Evolutionary conservation across 352 stramenopile species (phyloP).

Genomic region (Thraustotheca clavata): DNA sequence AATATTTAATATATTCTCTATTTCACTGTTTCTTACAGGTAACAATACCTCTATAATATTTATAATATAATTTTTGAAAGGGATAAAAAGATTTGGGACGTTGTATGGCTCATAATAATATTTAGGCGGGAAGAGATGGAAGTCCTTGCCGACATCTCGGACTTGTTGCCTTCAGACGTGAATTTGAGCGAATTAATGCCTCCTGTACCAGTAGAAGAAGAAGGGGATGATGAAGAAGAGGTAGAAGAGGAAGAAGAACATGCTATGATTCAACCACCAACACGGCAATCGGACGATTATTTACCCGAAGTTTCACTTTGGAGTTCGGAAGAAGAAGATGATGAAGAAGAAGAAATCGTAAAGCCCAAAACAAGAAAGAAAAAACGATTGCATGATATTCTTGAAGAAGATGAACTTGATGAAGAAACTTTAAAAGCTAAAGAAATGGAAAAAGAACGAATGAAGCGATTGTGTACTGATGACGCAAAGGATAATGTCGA

Average conservation of each 20-base stretch:
- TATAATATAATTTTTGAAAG: no score
- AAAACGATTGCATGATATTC: slow-evolving; percentile 52
- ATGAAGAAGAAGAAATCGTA: slow-evolving; percentile 23
- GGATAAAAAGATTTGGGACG: no score
- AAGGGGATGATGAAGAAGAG: slow-evolving; percentile 17
- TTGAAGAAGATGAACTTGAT: slow-evolving; percentile 61
- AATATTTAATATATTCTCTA: no score
- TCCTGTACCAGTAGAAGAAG: neutral
- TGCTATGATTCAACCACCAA: slow-evolving; percentile 26
- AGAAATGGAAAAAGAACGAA: slow-evolving; percentile 50
- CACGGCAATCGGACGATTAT: slow-evolving; percentile 14
- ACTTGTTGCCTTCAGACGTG: neutral
- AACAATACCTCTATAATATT: no score
- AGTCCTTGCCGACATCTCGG: slow-evolving; percentile 17
- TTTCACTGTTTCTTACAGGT: no score
- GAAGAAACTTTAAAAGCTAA: slow-evolving; percentile 48
- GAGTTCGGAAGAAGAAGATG: slow-evolving; percentile 19
- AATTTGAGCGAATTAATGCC: neutral
- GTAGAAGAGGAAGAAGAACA: slow-evolving; percentile 17
- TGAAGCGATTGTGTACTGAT: slow-evolving; percentile 20
- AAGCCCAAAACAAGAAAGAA: slow-evolving; percentile 32
- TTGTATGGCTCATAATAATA: no score
- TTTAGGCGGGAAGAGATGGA: no score
- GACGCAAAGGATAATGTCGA: neutral
- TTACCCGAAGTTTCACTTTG: slow-evolving; percentile 14